Base-by-base conservation (phyloP, 306 rosid species). In the Ziziphus jujuba region DNA sequence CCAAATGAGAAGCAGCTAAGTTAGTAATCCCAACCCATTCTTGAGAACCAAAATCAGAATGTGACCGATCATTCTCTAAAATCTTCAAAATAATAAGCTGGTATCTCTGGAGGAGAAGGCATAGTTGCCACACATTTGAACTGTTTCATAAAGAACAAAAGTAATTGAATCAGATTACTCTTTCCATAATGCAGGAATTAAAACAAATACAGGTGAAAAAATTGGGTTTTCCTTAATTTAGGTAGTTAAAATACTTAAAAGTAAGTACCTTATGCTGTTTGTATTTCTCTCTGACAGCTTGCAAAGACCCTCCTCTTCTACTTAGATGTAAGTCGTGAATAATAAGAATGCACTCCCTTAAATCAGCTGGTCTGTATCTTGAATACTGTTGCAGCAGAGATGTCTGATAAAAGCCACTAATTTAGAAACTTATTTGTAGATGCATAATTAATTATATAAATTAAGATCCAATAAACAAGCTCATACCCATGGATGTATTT, bases 191-290 rank as follows among this genome's bases (percentile, higher is more conserved):
- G 11, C 5, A 8, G 6, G 15, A 23, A 14, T 12, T 22, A 2
- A 49, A n/a, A 22, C 55, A 69, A 57, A 67, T 23, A 34, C n/a
- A 44, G 15, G 43, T 20, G 43, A 1, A 59, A 23, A 22, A 22
- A 56, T 59, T 19, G 33, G 51, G 59, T 31, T 56, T 21, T 56
- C 9, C 15, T 4, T 57, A 36, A 7, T 57, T 28, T 7, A 9
- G 35, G 11, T 10, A 19, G 17, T 19, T 6, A 21, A 28, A 6
- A n/a, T 17, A 33, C 10, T 13, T 2, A 1, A 61, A 23, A 6
- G n/a, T n/a, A n/a, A n/a, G n/a, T 77, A 90, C 99, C 97, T 85
- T 90, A 28, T 93, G 99, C 5, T 75, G 84, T 61, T 86, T 90
- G 84, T 93, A 93, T 81, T 90, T 93, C 25, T 80, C 87, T 74